These are phyloP conservation scores for Alternaria tenuissima DNA, from an alignment of 2,329 filamentous ascomycete species.

Conservation along the genomic window DNA sequence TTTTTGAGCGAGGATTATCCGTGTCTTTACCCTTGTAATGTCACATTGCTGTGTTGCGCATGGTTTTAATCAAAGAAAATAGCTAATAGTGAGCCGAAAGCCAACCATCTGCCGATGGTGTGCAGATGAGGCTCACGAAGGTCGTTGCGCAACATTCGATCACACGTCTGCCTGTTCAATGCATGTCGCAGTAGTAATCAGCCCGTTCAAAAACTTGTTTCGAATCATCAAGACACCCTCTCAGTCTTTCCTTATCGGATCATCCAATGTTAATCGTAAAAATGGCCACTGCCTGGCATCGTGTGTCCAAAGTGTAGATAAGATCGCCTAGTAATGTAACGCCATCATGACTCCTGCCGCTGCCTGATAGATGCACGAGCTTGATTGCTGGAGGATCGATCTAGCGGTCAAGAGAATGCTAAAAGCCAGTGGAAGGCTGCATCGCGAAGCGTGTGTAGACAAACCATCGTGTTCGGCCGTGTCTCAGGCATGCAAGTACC, in stretches of 20 bases:
- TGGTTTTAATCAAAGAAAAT: neutral
- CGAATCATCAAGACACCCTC: neutral
- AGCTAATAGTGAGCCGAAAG: neutral
- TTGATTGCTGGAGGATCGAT: neutral
- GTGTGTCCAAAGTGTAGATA: neutral
- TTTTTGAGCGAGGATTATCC: neutral
- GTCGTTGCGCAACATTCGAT: neutral
- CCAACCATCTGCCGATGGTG: neutral
- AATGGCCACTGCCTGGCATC: neutral
- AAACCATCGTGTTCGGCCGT: conserved; percentile 1
- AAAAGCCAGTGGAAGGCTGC: conserved; percentile 1
- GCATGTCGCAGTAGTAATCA: neutral
- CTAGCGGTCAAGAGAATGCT: conserved; percentile 6
- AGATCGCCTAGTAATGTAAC: neutral
- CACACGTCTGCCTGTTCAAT: neutral
- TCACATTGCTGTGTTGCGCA: neutral
- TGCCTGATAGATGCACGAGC: neutral
- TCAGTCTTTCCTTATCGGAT: neutral
- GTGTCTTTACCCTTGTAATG: neutral
- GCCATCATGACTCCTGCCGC: neutral
- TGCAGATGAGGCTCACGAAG: neutral
- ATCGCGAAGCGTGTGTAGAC: neutral
- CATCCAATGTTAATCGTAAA: neutral
- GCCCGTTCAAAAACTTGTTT: neutral
- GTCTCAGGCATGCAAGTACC: conserved; percentile 7